Base-by-base conservation (phyloP, 2,329 filamentous ascomycete species). In the Proliferodiscus dingleyae region DNA sequence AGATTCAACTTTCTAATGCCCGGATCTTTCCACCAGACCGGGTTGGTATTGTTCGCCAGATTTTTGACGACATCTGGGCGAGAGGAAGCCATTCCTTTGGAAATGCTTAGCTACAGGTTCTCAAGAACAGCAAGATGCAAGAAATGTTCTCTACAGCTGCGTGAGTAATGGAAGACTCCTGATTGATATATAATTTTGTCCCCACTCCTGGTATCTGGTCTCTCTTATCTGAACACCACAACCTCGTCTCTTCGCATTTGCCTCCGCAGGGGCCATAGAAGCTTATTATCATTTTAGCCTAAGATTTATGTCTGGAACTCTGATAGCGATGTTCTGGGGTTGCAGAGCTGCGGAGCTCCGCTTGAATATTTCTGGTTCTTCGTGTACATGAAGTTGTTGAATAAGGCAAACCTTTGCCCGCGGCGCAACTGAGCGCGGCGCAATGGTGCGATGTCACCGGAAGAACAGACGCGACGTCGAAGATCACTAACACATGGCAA, bases 1-100 rank as follows among this genome's bases (percentile, higher is more conserved):
- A 49, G 47, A 18, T 44, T 45, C 13, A 49, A 21, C 43, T 43
- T 49, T 23, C 41, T 29, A 37, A 54, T 34, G 18, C 49, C 45
- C 3, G 41, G 18, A 37, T 51, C 49, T 34, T 43, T 46, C 46
- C 46, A 54, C 51, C 46, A 51, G 30, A 23, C 16, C 30, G 41
- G 13, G 45, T 54, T 40, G 10, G 49, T 51, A 28, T 51, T 51
- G 30, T 51, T 54, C 13, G 18, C 24, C 24, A 26, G 6, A 11
- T 6, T 26, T 11, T 26, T 26, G 6, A 11, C 11, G 24, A 26
- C 24, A 26, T 26, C 24, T 6, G 11, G 6, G 24, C 11, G 24
- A 6, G 24, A 26, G 24, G 24, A 11, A 26, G 24, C 24, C 24
- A 26, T 26, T 11, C 11, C 11, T 6, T 26, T n/a, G n/a, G n/a